Percentiles rank a stretch among this genome's conserved stretches.
phyloP scores from a whole-genome alignment of 2,329 filamentous ascomycete genomes.

The Hypoxylon sp. region DNA sequence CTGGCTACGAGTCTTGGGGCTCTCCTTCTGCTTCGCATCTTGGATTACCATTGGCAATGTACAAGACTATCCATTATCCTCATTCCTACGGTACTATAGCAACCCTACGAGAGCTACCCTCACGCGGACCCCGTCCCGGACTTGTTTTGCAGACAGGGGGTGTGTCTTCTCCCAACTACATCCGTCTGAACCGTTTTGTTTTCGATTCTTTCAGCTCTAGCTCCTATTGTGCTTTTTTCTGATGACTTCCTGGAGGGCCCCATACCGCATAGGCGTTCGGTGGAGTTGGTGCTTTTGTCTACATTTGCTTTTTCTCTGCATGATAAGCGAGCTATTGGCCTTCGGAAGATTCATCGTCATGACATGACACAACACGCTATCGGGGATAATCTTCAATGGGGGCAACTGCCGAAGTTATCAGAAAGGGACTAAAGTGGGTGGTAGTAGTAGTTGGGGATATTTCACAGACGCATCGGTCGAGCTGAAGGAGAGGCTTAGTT shows the following conservation, averaged over 20 bases:
- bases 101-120: constrained; percentile 17
- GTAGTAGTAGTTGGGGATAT: constrained; percentile 25
- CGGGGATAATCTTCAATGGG: constrained; percentile 15
- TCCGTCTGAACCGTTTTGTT: constrained; percentile 10
- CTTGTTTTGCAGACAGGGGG: constrained; percentile 10
- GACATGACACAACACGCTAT: background rate
- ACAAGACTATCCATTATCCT: constrained; percentile 25
- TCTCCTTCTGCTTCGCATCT: constrained; percentile 29
- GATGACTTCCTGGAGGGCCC: constrained; percentile 35
- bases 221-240: constrained; percentile 36
- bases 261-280: constrained; percentile 47
- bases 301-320: constrained; percentile 28
- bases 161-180: constrained; percentile 20
- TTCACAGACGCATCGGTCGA: constrained; percentile 21
- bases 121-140: constrained; percentile 5
- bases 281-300: constrained; percentile 40
- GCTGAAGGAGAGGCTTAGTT: constrained; percentile 23
- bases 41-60: constrained; percentile 28
- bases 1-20: constrained; percentile 27
- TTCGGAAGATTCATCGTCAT: constrained; percentile 24
- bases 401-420: constrained; percentile 16
- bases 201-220: constrained; percentile 33
- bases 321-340: constrained; percentile 36
- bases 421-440: constrained; percentile 17
- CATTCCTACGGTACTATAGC: constrained; percentile 33